These are phyloP conservation scores for Plantago ovata DNA, from an alignment of 257 asterid genomes.

Conservation along the genomic window DNA sequence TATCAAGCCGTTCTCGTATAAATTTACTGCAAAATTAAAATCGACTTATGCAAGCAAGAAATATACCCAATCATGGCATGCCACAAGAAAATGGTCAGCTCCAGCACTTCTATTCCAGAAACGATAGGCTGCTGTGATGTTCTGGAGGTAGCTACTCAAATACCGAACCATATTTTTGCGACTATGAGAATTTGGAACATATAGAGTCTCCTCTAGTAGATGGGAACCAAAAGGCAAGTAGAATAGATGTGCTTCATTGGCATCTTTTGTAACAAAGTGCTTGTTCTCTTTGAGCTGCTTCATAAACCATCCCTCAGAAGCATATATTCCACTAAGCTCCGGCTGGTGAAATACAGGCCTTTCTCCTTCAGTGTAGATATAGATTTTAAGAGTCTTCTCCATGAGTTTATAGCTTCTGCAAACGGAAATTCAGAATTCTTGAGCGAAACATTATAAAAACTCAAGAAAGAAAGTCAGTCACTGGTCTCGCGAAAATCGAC, in stretches of 20 bases:
- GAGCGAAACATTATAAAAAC: neutral
- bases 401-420: slow-evolving; percentile 75
- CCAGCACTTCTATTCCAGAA: slow-evolving; percentile 69
- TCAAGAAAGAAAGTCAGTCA: neutral
- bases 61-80: slow-evolving; percentile 87
- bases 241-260: slow-evolving; percentile 59
- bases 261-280: slow-evolving; percentile 43
- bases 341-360: slow-evolving; percentile 65
- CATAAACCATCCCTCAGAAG: slow-evolving; percentile 91
- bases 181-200: slow-evolving; percentile 60
- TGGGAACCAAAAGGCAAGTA: slow-evolving; percentile 74
- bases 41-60: neutral
- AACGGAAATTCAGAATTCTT: neutral
- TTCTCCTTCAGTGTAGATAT: slow-evolving; percentile 60
- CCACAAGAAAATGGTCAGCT: slow-evolving; percentile 75
- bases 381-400: slow-evolving; percentile 63
- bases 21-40: neutral
- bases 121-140: slow-evolving; percentile 41
- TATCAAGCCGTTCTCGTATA: neutral
- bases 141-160: slow-evolving; percentile 44
- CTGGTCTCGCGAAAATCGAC: neutral
- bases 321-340: slow-evolving; percentile 63
- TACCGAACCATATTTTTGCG: slow-evolving; percentile 41
- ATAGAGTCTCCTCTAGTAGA: slow-evolving; percentile 38
- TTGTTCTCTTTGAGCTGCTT: slow-evolving; percentile 55